These are phyloP conservation scores for Lactarius trivialis DNA, from an alignment of 768 basidiomycete species.

Conservation along the genomic window DNA sequence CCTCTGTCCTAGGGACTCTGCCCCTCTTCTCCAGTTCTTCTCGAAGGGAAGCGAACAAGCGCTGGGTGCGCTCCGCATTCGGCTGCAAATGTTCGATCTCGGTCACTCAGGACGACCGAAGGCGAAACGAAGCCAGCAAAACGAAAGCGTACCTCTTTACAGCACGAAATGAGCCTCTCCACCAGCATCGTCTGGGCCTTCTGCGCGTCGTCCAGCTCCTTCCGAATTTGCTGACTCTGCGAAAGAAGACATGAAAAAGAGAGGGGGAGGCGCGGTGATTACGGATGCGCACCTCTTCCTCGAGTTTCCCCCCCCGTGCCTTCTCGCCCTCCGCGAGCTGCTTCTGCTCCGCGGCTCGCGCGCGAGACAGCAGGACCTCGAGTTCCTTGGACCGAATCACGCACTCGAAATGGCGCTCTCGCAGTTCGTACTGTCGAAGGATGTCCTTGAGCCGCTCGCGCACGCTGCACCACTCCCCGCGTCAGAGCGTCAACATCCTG, in stretches of 20 bases:
- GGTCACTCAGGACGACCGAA: constrained; percentile 16
- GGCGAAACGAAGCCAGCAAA: neutral
- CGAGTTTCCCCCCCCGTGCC: constrained; percentile 53
- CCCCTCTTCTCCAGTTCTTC: constrained; percentile 77
- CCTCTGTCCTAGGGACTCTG: constrained; percentile 27
- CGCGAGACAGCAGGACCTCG: constrained; percentile 79
- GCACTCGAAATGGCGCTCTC: constrained; percentile 89
- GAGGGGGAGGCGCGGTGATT: constrained; percentile 13
- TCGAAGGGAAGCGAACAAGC: constrained; percentile 70
- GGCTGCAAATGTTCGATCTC: constrained; percentile 41
- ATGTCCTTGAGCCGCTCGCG: constrained; percentile 84
- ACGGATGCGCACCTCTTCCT: constrained; percentile 61
- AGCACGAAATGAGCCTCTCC: constrained; percentile 78
- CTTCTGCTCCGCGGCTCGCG: constrained; percentile 82
- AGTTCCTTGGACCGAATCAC: constrained; percentile 89
- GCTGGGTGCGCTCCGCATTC: constrained; percentile 76
- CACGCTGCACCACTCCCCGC: constrained; percentile 40
- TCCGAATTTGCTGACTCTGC: constrained; percentile 62
- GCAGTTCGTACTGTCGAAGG: constrained; percentile 80
- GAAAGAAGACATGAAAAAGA: neutral
- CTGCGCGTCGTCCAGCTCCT: constrained; percentile 76
- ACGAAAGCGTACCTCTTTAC: constrained; percentile 64
- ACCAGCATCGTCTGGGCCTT: constrained; percentile 73
- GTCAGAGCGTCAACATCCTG: neutral
- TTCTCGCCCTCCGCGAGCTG: constrained; percentile 76